Evolutionary conservation across 768 basidiomycete species (phyloP), one percentile per base, ranked within the genome.

Genomic region (Tephrocybe sp.): DNA sequence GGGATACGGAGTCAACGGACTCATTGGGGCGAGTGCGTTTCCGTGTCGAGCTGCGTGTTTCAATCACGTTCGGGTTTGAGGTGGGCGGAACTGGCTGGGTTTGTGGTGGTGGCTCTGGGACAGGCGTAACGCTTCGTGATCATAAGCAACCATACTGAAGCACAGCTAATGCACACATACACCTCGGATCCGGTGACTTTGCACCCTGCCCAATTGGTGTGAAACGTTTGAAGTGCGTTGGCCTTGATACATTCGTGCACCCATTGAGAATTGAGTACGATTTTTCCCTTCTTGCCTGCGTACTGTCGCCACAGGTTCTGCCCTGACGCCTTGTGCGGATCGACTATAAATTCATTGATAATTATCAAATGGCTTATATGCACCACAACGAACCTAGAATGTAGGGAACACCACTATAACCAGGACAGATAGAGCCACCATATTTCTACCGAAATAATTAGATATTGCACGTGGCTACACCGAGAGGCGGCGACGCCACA

Each of bases 271-370:
- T 82, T 77, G 6, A 93, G 79, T 2, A 93, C 81, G 39, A 91
- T 72, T 65, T 92, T 92, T 34, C 80, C 83, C 68, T 89, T 91
- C 69, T 91, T 92, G 39, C 80, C 78, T 1, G 78, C 80, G 65
- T 90, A 92, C 61, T 90, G 88, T 38, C 88, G 80, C 67, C 81
- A 91, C 3, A 93, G 66, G 60, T 84, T 90, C 64, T 92, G 90
- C 3, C 91, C 91, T 5, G 88, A 88, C 45, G 81, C 75, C 58
- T 85, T 88, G 58, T 83, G 78, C 3, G 91, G 86, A 59, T 92
- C 86, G 51, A 93, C 91, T 93, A 57, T 43, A 53, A 56, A 33
- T 59, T 53, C 52, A 48, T 58, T 48, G 40, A 46, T 33, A 24
- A 34, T 43, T 44, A 38, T 30, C 24, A 38, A 14, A 18, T 45